Evolutionary conservation across 2,329 filamentous ascomycete genomes (phyloP).

Genomic region (Aspergillus sclerotialis): DNA sequence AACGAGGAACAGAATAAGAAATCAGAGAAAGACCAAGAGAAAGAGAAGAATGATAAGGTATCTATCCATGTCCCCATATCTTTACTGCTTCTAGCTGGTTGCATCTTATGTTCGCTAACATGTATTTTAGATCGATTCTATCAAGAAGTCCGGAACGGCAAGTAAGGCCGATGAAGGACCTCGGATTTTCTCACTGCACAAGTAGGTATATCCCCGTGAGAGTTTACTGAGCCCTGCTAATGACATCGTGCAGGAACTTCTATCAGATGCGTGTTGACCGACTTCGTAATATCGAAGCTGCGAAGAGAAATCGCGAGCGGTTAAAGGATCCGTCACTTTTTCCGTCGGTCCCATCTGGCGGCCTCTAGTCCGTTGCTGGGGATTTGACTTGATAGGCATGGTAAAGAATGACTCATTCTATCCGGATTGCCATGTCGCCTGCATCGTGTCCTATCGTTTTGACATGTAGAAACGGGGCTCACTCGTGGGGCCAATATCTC

Average conservation of each 20-base stretch:
- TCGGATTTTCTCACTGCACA: constrained; percentile 76
- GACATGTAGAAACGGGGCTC: too few relatives aligned
- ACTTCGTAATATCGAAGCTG: constrained; percentile 68
- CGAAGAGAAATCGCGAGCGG: constrained; percentile 74
- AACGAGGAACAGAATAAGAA: constrained; percentile 35
- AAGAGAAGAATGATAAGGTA: constrained; percentile 50
- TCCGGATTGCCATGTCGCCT: neutral
- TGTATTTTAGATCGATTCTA: constrained; percentile 35
- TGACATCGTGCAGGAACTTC: constrained; percentile 55
- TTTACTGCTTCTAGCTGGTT: constrained; percentile 4
- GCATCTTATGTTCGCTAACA: too few relatives aligned
- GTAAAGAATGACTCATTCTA: too few relatives aligned
- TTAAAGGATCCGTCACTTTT: constrained; percentile 73
- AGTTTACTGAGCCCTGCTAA: constrained; percentile 2
- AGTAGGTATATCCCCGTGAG: too few relatives aligned
- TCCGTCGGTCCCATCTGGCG: constrained; percentile 70
- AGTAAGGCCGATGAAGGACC: constrained; percentile 56
- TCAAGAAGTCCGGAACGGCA: constrained; percentile 38
- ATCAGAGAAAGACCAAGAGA: constrained; percentile 34
- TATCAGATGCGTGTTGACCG: constrained; percentile 78
- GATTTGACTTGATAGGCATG: too few relatives aligned
- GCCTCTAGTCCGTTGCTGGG: constrained; percentile 24
- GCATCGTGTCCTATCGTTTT: too few relatives aligned
- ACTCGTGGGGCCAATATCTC: too few relatives aligned
- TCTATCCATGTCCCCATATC: constrained; percentile 3